Evolutionary conservation across 2,329 filamentous ascomycete species (phyloP).

Genomic region (Talaromyces sp.): DNA sequence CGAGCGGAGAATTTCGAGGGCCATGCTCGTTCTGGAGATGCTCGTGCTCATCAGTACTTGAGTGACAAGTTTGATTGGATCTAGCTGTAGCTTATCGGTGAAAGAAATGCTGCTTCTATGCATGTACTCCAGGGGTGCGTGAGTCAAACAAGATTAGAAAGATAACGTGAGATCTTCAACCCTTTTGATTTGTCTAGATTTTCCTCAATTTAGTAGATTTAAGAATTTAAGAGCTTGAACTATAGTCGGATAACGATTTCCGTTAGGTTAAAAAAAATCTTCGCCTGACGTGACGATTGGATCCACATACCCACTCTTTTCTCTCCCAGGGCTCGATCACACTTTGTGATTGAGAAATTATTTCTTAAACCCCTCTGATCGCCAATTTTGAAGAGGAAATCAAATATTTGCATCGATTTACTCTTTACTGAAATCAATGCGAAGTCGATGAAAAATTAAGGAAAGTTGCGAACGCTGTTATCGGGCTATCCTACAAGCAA

Average conservation of each 20-base stretch:
- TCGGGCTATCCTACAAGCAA: neutral
- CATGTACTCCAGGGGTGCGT: neutral
- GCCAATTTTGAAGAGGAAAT: neutral
- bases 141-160: neutral
- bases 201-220: neutral
- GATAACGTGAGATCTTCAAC: neutral
- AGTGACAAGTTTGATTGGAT: slow-evolving; percentile 51
- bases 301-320: slow-evolving; percentile 1
- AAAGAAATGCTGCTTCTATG: neutral
- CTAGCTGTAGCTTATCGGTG: slow-evolving; percentile 7
- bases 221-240: neutral
- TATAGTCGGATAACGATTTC: neutral
- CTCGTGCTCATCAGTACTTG: slow-evolving; percentile 50
- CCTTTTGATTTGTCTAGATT: neutral
- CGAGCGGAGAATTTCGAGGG: slow-evolving; percentile 57
- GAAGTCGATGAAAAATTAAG: neutral
- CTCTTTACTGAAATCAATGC: neutral
- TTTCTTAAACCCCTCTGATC: neutral
- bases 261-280: slow-evolving; percentile 1
- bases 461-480: neutral
- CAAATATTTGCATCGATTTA: neutral
- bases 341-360: neutral
- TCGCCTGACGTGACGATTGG: neutral
- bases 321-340: neutral
- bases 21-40: slow-evolving; percentile 56